These are phyloP conservation scores for Trametes hirsuta DNA, from an alignment of 1,284 basidiomycete species.

Conservation along the genomic window DNA sequence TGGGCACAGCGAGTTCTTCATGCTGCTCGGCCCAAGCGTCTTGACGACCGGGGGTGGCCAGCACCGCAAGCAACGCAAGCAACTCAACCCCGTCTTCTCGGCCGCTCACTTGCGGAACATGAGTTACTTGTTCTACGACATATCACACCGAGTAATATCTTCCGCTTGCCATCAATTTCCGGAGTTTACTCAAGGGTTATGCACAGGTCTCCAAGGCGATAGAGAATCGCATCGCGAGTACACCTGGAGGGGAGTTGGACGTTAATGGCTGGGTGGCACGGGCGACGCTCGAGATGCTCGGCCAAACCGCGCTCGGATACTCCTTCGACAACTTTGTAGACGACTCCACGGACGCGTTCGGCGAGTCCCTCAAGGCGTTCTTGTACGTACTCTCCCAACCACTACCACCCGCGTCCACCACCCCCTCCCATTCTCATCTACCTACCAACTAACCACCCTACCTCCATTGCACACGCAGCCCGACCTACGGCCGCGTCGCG, in stretches of 20 bases:
- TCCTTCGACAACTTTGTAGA: slow-evolving; percentile 40
- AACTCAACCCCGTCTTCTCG: slow-evolving; percentile 24
- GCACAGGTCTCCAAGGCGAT: slow-evolving; percentile 27
- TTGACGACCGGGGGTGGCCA: slow-evolving; percentile 16
- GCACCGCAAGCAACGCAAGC: slow-evolving; percentile 21
- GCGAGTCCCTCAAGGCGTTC: slow-evolving; percentile 28
- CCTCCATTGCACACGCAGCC: slow-evolving; percentile 1
- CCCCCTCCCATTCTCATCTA: background rate
- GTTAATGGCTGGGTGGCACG: slow-evolving; percentile 41
- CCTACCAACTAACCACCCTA: background rate
- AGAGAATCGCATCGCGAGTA: slow-evolving; percentile 20
- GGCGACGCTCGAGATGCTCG: slow-evolving; percentile 43
- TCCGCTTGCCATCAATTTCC: too few relatives aligned
- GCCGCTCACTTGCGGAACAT: slow-evolving; percentile 20
- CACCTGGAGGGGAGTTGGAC: slow-evolving; percentile 30
- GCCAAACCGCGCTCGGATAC: slow-evolving; percentile 42
- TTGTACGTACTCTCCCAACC: slow-evolving; percentile 15
- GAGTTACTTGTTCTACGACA: slow-evolving; percentile 16
- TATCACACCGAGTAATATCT: slow-evolving; percentile 13
- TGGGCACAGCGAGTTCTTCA: slow-evolving; percentile 6
- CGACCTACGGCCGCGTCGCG: slow-evolving; percentile 2
- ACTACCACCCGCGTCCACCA: background rate
- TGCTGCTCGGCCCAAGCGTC: slow-evolving; percentile 25
- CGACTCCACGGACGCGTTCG: slow-evolving; percentile 33
- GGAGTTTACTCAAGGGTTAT: background rate